phyloP scores from a whole-genome alignment of 1,284 basidiomycete genomes.

The Mycena sp. region DNA sequence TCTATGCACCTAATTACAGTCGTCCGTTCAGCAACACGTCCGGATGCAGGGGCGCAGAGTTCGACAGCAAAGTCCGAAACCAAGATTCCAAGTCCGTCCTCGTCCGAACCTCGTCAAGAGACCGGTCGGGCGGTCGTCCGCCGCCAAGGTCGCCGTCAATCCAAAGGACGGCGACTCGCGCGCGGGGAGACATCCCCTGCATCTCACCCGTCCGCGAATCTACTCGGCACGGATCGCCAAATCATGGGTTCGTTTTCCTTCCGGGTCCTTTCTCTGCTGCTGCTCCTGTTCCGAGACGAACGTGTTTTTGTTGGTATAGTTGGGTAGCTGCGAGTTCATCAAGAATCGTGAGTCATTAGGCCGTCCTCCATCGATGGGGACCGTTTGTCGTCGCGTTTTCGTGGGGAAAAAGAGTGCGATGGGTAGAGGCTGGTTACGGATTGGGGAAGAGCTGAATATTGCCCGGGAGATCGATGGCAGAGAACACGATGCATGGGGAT shows the following conservation, averaged over 20 bases:
- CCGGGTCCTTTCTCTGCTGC: slow-evolving; percentile 21
- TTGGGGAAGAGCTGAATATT: slow-evolving; percentile 2
- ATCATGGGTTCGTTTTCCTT: slow-evolving; percentile 29
- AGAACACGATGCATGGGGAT: slow-evolving; percentile 29
- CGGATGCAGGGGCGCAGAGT: not conserved
- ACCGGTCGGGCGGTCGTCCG: slow-evolving; percentile 18
- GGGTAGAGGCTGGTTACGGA: slow-evolving; percentile 4
- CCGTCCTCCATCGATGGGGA: slow-evolving; percentile 41
- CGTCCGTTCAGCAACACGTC: slow-evolving; percentile 1
- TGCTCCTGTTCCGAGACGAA: not conserved
- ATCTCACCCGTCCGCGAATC: slow-evolving; percentile 22
- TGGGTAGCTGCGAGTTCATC: slow-evolving; percentile 48
- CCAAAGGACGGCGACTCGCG: slow-evolving; percentile 25
- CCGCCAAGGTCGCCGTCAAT: slow-evolving; percentile 10
- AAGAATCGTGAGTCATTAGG: slow-evolving; percentile 49
- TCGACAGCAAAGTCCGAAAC: slow-evolving; percentile 22
- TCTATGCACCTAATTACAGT: slow-evolving; percentile 21
- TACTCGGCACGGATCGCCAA: slow-evolving; percentile 36
- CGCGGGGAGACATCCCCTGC: slow-evolving; percentile 16
- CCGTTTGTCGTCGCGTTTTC: slow-evolving; percentile 25
- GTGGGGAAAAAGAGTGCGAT: slow-evolving; percentile 16
- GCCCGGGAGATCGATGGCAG: slow-evolving; percentile 23
- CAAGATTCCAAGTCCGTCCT: slow-evolving; percentile 33
- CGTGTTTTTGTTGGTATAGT: slow-evolving; percentile 12
- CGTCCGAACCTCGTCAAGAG: slow-evolving; percentile 36